phyloP scores from a whole-genome alignment of 2,329 filamentous ascomycete genomes.

The Fusarium sterilihyphosum region DNA sequence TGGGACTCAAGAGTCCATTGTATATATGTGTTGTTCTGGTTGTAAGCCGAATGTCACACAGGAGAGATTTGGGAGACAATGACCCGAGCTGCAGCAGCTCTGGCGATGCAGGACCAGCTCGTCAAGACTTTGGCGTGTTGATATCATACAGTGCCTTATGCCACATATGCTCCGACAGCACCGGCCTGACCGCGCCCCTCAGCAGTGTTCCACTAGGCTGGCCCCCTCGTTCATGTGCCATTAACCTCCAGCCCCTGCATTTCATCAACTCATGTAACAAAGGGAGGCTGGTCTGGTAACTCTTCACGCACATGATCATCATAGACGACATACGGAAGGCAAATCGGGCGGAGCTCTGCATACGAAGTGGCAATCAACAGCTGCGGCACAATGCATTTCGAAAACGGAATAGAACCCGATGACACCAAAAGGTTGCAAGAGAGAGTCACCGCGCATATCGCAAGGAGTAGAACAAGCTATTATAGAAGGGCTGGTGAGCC shows the following conservation, averaged over 20 bases:
- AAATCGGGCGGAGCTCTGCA: background rate
- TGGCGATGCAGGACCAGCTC: background rate
- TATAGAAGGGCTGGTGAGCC: background rate
- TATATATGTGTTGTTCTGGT: background rate
- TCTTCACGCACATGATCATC: background rate
- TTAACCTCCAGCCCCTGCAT: background rate
- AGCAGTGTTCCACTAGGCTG: background rate
- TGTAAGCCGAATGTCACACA: background rate
- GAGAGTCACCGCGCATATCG: background rate
- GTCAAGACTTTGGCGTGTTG: background rate
- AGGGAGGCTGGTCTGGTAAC: background rate
- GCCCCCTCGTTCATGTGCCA: background rate
- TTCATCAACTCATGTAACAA: background rate
- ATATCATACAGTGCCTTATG: background rate
- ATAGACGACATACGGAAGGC: background rate
- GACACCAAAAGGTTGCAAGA: background rate
- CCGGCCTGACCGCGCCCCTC: background rate
- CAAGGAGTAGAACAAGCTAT: background rate
- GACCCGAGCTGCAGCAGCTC: background rate
- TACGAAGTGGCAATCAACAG: background rate
- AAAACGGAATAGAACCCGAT: background rate
- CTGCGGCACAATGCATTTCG: background rate
- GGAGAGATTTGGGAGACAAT: background rate
- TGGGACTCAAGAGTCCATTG: accelerated
- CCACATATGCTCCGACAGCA: background rate